These are phyloP conservation scores for Colletotrichum liaoningense DNA, from an alignment of 2,329 filamentous ascomycete genomes.

Conservation along the genomic window DNA sequence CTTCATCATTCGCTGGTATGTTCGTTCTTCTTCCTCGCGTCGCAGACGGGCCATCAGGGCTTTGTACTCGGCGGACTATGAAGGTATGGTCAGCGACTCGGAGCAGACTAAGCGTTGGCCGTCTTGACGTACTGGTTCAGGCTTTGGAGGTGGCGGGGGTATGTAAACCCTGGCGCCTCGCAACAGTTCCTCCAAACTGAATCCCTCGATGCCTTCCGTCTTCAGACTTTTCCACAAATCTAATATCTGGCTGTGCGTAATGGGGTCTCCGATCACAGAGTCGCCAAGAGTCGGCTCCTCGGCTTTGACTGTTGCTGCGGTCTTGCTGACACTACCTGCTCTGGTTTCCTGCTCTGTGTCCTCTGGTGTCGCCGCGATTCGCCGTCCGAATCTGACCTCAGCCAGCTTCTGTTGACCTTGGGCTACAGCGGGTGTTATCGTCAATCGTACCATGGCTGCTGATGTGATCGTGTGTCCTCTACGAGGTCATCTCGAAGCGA, in stretches of 20 bases:
- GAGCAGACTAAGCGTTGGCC: background rate
- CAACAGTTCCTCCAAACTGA: conserved; percentile 77
- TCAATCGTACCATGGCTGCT: conserved; percentile 77
- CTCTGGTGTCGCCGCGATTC: conserved; percentile 23
- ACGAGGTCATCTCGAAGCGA: background rate
- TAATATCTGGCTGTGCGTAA: conserved; percentile 78
- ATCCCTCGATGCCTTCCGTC: conserved; percentile 44
- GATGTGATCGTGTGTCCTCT: conserved; percentile 4
- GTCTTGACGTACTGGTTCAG: conserved; percentile 72
- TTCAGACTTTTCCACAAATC: conserved; percentile 68
- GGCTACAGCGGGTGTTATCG: conserved; percentile 77
- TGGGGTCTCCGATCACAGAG: conserved; percentile 71
- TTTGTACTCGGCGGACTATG: conserved; percentile 82
- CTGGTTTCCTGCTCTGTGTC: background rate
- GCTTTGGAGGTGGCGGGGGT: conserved; percentile 83
- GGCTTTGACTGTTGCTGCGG: background rate
- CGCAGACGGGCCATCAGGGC: conserved; percentile 88
- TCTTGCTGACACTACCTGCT: background rate
- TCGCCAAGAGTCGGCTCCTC: conserved; percentile 61
- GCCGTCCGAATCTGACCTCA: conserved; percentile 27
- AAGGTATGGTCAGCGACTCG: conserved; percentile 8
- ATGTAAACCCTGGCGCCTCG: conserved; percentile 78
- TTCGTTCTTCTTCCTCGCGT: conserved; percentile 81
- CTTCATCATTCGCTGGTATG: conserved; percentile 85
- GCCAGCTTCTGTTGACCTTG: conserved; percentile 64